Evolutionary conservation across 2,329 filamentous ascomycete genomes (phyloP).

Genomic region (Hypoxylon sp.): DNA sequence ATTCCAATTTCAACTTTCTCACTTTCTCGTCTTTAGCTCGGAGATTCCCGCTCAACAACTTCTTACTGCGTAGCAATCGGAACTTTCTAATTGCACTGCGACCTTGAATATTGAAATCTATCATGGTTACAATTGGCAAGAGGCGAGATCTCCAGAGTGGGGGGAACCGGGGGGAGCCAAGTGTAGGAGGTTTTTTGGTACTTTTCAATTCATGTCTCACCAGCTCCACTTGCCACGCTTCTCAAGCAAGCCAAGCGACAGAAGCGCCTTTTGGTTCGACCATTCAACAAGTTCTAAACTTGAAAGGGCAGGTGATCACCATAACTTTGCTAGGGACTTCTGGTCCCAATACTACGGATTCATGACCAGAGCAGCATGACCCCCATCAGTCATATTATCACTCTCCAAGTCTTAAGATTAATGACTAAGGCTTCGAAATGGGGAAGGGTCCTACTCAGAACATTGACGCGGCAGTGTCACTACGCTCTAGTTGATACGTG

Average conservation of each 20-base stretch:
- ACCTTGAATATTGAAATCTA: constrained; percentile 30
- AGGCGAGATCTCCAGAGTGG: constrained; percentile 34
- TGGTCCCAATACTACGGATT: constrained; percentile 52
- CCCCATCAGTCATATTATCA: constrained; percentile 17
- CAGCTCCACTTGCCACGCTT: constrained; percentile 51
- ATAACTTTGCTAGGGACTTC: constrained; percentile 35
- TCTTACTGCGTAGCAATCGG: constrained; percentile 30
- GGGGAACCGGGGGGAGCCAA: constrained; percentile 20
- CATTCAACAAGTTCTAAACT: constrained; percentile 42
- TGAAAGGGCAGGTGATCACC: constrained; percentile 44
- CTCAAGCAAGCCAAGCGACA: constrained; percentile 36
- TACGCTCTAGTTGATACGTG: constrained; percentile 19
- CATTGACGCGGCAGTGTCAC: constrained; percentile 20
- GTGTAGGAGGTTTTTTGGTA: constrained; percentile 12
- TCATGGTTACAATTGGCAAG: constrained; percentile 37
- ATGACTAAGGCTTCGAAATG: constrained; percentile 5
- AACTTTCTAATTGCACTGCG: constrained; percentile 29
- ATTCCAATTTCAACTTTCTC: constrained; percentile 8
- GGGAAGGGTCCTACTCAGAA: neutral
- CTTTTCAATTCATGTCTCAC: constrained; percentile 41
- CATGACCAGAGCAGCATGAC: constrained; percentile 20
- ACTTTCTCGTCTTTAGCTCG: constrained; percentile 19
- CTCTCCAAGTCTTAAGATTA: constrained; percentile 14
- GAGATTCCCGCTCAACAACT: constrained; percentile 17
- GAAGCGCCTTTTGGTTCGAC: constrained; percentile 35